Evolutionary conservation across 495 filamentous ascomycete genomes (phyloP), one percentile per base, ranked within the genome.

Genomic region (Hypomontagnella monticulosa): DNA sequence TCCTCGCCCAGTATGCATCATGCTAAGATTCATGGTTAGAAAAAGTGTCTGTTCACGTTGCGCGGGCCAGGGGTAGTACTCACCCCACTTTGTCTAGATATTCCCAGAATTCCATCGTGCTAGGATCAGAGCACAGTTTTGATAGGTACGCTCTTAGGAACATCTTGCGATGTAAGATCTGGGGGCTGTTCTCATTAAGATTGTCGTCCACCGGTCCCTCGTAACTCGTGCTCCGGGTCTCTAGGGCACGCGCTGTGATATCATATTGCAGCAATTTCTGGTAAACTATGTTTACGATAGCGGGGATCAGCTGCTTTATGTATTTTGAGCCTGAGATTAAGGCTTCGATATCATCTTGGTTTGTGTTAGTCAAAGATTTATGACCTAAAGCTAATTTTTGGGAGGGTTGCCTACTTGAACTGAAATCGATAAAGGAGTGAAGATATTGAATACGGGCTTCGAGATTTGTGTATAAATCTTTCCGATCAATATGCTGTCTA

Each of bases 61-160:
- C 5, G 34, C 20, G 41, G 15, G 15, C 33, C 8, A n/a, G n/a
- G n/a, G n/a, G 3, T 16, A 6, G 4, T 10, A 63, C 76, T 75
- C 38, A 78, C 80, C 89, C 90, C 23, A 93, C 89, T 76, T 91
- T 93, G 74, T 91, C 86, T 34, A 92, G 75, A 71, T 92, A 93
- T 60, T 89, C 82, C 88, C 89, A 93, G 69, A 91, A 92, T 52
- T 90, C 88, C 80, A 89, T 86, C 63, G 84, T 85, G 36, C 84
- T 85, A 0, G 89, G 89, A 67, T 92, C 89, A 10, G 85, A 86
- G 71, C 88, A 90, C 9, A 92, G 71, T 70, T 87, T 89, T 42
- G 80, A 84, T 30, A 93, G 77, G 61, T 92, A 92, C 56, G 85
- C 89, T 7, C 87, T 80, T 16, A 93, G 77, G 73, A 93, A 93